Evolutionary conservation across 1,284 basidiomycete genomes (phyloP).

Genomic region (Ustilago curta): DNA sequence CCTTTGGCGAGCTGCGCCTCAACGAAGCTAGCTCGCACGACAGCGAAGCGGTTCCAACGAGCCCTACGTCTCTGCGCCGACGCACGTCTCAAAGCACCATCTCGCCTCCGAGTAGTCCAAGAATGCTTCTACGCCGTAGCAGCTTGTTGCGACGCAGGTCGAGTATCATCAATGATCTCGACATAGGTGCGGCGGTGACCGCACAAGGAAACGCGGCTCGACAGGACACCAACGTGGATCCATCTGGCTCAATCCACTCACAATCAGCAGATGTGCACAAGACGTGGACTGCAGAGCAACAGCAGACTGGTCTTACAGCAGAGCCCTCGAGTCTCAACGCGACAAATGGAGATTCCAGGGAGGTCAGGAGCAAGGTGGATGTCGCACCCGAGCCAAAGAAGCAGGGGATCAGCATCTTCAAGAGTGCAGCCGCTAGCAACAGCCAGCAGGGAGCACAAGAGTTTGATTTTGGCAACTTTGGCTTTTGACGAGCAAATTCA

Average conservation of each 20-base stretch:
- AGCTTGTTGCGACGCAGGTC: constrained; percentile 43
- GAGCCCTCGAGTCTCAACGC: constrained; percentile 10
- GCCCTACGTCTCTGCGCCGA: constrained; percentile 19
- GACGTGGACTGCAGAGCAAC: constrained; percentile 14
- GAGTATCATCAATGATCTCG: constrained; percentile 57
- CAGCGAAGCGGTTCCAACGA: constrained; percentile 2
- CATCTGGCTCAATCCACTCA: background rate
- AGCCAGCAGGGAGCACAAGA: constrained; percentile 58
- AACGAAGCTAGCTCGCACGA: background rate
- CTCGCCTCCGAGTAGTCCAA: constrained; percentile 46
- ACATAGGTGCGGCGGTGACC: constrained; percentile 29
- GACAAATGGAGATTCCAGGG: background rate
- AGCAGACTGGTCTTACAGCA: background rate
- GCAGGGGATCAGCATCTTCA: constrained; percentile 52
- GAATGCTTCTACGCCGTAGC: constrained; percentile 35
- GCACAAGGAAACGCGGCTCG: background rate
- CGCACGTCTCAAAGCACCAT: constrained; percentile 31
- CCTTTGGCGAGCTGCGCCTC: constrained; percentile 21
- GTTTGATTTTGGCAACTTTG: constrained; percentile 57
- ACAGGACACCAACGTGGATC: background rate
- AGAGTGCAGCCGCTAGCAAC: constrained; percentile 46
- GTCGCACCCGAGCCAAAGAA: constrained; percentile 26
- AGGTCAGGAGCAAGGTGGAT: background rate
- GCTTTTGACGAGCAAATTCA: constrained; percentile 32
- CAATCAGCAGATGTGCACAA: background rate